Evolutionary conservation across 2,329 filamentous ascomycete genomes (phyloP), one percentile per base, ranked within the genome.

Genomic region (Graphilbum ipis-grandicollis): DNA sequence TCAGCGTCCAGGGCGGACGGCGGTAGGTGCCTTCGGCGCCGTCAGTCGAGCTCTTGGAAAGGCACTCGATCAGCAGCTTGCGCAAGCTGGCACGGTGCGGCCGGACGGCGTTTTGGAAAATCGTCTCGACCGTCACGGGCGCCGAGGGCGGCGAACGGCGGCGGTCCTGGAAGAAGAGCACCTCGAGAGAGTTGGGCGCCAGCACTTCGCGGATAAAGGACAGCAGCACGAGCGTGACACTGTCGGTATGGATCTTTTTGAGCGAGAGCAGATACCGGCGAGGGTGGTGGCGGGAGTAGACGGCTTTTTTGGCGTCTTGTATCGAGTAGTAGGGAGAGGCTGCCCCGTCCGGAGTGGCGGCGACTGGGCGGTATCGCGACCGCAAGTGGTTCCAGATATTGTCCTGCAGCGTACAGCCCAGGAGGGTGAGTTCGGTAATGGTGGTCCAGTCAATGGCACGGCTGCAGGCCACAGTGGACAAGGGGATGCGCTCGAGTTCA

Each of bases 121-220:
- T 79, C 15, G 71, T 62, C 26, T 82, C 74, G 38, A 86, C 67
- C 3, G 68, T 65, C 1, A 86, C 75, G 8, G 58, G 57, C 1
- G 71, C 50, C 17, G 47, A 45, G 9, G 38, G 68, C 52, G 52
- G 68, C 62, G 18, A 55, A 51, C 40, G 65, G 53, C 46, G 67
- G 50, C 59, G 57, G 41, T 86, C 79, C 52, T 86, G 80, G 34
- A 90, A 55, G 50, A 85, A 85, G 9, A 90, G 62, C 9, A 75
- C 75, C 53, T 90, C 79, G n/a, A 90, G 60, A 21, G 72, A 79
- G 52, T 90, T 82, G 1, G 82, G 82, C 17, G 75, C 76, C 28
- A 90, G 62, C 0, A 79, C 77, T 42, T 86, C 79, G 47, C 78
- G 81, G 43, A 90, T 62, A 49, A 90, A 88, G 1, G 65, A 63